Percentiles rank a stretch among this genome's conserved stretches.
phyloP scores from a whole-genome alignment of 371 early-diverging fungal genomes.

The Encephalitozoon intestinalis region DNA sequence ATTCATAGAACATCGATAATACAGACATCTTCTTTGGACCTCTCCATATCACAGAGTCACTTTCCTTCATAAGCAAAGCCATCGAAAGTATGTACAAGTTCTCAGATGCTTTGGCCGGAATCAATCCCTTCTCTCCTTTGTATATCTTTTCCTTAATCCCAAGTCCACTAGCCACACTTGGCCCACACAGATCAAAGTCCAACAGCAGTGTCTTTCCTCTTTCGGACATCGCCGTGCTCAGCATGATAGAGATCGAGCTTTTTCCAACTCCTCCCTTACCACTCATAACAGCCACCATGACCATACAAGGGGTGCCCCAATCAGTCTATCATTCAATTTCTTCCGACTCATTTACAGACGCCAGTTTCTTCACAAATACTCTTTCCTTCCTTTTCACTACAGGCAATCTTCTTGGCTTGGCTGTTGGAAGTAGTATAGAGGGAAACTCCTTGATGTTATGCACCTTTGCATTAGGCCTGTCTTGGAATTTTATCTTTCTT shows the following conservation, averaged over 20 bases:
- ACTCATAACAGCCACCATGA: conserved; percentile 66
- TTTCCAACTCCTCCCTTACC: conserved; percentile 99
- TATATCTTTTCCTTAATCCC: conserved; percentile 73
- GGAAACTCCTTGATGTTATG: not conserved
- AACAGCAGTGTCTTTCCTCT: conserved; percentile 72
- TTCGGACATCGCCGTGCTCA: conserved; percentile 62
- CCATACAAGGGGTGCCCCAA: conserved; percentile 15
- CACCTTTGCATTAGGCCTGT: not conserved
- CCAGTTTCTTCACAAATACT: not conserved
- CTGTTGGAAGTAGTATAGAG: not conserved
- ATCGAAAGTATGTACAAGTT: conserved; percentile 81
- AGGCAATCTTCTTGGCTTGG: not conserved
- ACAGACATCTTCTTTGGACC: conserved; percentile 79
- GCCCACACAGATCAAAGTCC: conserved; percentile 95
- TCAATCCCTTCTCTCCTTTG: conserved; percentile 52
- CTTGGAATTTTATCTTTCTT: not conserved
- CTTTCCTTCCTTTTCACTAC: not conserved
- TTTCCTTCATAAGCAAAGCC: conserved; percentile 78
- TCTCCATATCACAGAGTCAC: conserved; percentile 93
- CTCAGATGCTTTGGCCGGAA: conserved; percentile 46
- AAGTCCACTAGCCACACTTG: conserved; percentile 84
- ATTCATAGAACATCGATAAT: conserved; percentile 86
- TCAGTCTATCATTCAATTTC: not conserved
- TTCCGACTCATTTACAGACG: not conserved
- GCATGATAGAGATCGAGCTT: conserved; percentile 65